These are phyloP conservation scores for Pseudomonodictys pantanalensis DNA, from an alignment of 495 filamentous ascomycete genomes.

Conservation along the genomic window DNA sequence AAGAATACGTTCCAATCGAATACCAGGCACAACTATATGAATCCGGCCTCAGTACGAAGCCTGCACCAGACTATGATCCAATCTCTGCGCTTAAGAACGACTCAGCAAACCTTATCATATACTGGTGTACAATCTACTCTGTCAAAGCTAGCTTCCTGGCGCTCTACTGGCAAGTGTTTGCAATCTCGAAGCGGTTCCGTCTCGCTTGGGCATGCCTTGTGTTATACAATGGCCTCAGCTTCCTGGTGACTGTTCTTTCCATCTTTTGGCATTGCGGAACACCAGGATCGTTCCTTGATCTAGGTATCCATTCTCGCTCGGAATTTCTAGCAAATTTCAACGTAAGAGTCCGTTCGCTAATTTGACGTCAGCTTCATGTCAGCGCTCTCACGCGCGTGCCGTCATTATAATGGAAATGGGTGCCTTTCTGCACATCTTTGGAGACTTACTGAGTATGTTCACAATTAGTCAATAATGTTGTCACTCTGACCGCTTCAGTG, in stretches of 20 bases:
- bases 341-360: too few relatives aligned
- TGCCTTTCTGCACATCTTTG: not conserved
- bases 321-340: too few relatives aligned
- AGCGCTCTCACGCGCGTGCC: too few relatives aligned
- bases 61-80: not conserved
- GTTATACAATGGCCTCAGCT: not conserved
- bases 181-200: not conserved
- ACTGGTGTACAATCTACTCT: not conserved
- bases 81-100: not conserved
- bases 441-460: not conserved
- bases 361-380: too few relatives aligned
- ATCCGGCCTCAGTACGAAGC: not conserved
- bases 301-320: too few relatives aligned
- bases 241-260: not conserved
- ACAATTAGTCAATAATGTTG: too few relatives aligned
- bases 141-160: slow-evolving; percentile 1
- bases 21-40: not conserved
- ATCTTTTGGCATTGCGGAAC: not conserved
- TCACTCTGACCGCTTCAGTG: not conserved
- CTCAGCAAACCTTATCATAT: not conserved
- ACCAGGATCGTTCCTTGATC: not conserved
- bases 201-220: not conserved
- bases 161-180: not conserved
- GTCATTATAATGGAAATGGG: too few relatives aligned
- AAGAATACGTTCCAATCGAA: not conserved